Conservation (phyloP, 2,329 filamentous ascomycete genomes). For the Elsinoe batatas region DNA sequence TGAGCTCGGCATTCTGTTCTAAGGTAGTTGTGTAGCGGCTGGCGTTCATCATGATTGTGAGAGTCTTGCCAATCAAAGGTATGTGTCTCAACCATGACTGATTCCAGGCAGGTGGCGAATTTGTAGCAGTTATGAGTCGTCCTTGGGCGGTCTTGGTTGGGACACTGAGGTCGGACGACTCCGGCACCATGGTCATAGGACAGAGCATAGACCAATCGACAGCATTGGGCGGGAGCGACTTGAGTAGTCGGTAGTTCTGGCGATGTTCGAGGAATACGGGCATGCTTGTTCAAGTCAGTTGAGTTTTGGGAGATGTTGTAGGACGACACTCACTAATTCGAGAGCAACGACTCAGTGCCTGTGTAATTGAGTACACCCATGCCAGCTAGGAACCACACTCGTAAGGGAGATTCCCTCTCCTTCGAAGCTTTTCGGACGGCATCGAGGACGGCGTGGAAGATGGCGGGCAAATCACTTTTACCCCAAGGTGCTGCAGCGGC, state of each 20-base stretch:
- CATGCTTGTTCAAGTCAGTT: conserved; percentile 22
- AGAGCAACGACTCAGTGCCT: conserved; percentile 26
- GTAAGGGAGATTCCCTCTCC: conserved; percentile 27
- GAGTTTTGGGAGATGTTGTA: not conserved
- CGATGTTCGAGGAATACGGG: conserved; percentile 30
- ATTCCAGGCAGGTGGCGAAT: conserved; percentile 27
- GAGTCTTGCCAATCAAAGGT: conserved; percentile 26
- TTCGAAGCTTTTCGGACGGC: conserved; percentile 27
- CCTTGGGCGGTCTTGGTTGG: conserved; percentile 21
- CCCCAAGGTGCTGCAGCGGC: conserved; percentile 31
- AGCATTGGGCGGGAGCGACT: conserved; percentile 21
- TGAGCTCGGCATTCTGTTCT: conserved; percentile 35
- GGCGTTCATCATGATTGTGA: conserved; percentile 24
- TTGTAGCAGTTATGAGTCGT: conserved; percentile 24
- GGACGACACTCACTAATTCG: conserved; percentile 24
- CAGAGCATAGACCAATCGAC: conserved; percentile 34
- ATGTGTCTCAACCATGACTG: conserved; percentile 26
- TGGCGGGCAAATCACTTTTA: conserved; percentile 28
- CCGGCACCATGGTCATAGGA: conserved; percentile 29
- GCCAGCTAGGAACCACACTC: conserved; percentile 32
- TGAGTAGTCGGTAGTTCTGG: conserved; percentile 25
- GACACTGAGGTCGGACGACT: conserved; percentile 24
- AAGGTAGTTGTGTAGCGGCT: conserved; percentile 29
- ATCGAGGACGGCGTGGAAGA: conserved; percentile 29
- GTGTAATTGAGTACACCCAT: conserved; percentile 30